phyloP scores from a whole-genome alignment of 345 rosid genomes.

The Ceriops decandra region DNA sequence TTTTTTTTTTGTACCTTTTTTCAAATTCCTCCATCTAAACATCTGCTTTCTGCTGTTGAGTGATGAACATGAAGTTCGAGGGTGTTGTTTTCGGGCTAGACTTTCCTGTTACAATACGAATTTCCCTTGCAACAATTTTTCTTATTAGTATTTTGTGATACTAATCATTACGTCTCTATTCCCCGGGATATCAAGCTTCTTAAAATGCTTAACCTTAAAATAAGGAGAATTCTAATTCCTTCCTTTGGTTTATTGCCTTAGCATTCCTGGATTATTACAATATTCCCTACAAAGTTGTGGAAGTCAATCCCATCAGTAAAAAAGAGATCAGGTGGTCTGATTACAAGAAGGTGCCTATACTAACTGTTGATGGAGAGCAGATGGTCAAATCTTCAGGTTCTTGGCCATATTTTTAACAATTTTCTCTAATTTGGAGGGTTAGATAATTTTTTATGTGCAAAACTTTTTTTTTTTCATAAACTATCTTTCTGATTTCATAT shows the following conservation, averaged over 20 bases:
- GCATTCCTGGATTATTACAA: conserved; percentile 85
- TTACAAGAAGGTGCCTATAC: conserved; percentile 88
- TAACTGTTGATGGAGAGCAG: conserved; percentile 72
- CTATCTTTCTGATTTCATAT: conserved; percentile 6
- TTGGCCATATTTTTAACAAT: neutral
- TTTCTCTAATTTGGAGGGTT: neutral
- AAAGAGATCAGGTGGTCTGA: conserved; percentile 97
- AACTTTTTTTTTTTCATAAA: neutral
- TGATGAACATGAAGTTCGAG: no score
- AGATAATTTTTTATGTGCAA: neutral
- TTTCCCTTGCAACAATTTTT: no score
- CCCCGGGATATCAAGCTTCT: neutral
- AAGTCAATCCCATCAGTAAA: conserved; percentile 81
- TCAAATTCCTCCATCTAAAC: no score
- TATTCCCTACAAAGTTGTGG: conserved; percentile 87
- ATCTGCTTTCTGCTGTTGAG: no score
- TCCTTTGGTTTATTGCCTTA: conserved; percentile 18
- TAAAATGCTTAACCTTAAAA: neutral
- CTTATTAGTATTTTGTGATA: no score
- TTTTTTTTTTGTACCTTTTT: no score
- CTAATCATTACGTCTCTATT: no score
- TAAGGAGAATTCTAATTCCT: no score
- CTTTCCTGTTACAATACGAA: no score
- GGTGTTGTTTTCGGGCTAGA: no score
- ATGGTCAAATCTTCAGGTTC: conserved; percentile 93